These are phyloP conservation scores for Trichosporon sp. DNA, from an alignment of 1,284 basidiomycete species.

Conservation along the genomic window DNA sequence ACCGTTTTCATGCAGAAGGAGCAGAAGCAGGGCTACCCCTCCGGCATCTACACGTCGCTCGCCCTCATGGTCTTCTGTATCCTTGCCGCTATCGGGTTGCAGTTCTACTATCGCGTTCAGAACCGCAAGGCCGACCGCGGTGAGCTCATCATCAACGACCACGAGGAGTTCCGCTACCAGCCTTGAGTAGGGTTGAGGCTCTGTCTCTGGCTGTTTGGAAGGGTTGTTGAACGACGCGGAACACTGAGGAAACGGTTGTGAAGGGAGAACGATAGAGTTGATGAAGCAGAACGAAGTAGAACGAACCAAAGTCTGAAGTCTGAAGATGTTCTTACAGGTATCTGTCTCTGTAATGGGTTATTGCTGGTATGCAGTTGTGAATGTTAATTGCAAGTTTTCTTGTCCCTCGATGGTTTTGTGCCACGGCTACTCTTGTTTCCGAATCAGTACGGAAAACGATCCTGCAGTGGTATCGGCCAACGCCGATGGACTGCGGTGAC, in stretches of 20 bases:
- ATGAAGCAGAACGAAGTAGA: background rate
- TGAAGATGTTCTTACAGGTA: background rate
- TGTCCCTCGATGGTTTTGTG: background rate
- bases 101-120: conserved; percentile 27
- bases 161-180: conserved; percentile 25
- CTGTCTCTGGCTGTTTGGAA: too few species aligned
- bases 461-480: background rate
- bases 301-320: background rate
- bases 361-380: conserved; percentile 8
- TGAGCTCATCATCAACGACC: conserved; percentile 21
- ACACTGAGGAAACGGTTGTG: too few species aligned
- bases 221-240: too few species aligned
- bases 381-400: background rate
- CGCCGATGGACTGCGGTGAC: background rate
- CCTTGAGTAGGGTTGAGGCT: background rate
- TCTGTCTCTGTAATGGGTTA: conserved; percentile 1
- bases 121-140: conserved; percentile 26
- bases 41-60: conserved; percentile 37
- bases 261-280: background rate
- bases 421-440: background rate
- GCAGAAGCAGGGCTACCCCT: conserved; percentile 38
- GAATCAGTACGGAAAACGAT: background rate
- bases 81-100: conserved; percentile 31
- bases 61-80: conserved; percentile 41
- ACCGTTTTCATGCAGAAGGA: conserved; percentile 41